phyloP scores from a whole-genome alignment of 106 monocot species.

The Phalaenopsis equestris region DNA sequence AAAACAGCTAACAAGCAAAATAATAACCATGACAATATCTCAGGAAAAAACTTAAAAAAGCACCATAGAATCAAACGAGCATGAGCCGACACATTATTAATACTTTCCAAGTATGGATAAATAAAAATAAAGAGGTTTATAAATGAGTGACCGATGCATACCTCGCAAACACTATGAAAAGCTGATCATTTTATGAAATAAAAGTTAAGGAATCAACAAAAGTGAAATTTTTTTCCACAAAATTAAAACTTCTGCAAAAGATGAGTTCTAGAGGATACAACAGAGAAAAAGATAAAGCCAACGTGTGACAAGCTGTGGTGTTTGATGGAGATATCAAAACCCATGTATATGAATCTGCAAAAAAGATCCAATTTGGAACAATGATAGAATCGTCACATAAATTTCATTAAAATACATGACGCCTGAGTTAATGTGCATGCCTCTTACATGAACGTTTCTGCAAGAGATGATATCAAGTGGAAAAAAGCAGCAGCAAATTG shows the following conservation, averaged over 20 bases:
- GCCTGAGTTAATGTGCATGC: not conserved
- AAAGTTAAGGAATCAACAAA: conserved; percentile 39
- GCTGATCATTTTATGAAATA: conserved; percentile 29
- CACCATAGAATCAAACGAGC: not conserved
- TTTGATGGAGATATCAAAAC: conserved; percentile 97
- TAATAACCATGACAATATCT: not conserved
- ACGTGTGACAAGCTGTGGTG: conserved; percentile 99
- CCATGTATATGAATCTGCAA: conserved; percentile 98
- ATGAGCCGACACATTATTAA: not conserved
- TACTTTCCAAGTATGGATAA: not conserved
- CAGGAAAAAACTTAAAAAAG: not conserved
- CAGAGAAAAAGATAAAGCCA: conserved; percentile 95
- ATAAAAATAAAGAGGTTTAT: not conserved
- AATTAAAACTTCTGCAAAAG: not conserved
- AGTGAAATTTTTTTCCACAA: not conserved
- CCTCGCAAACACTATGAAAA: conserved; percentile 95
- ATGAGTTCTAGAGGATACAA: conserved; percentile 66
- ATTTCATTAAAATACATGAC: not conserved
- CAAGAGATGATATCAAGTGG: conserved; percentile 92
- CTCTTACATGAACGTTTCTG: conserved; percentile 98
- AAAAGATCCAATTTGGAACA: not conserved
- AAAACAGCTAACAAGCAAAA: not conserved
- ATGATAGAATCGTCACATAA: not conserved
- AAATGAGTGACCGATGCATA: conserved; percentile 23
- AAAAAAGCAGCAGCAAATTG: conserved; percentile 80